phyloP scores from a whole-genome alignment of 345 rosid species.

The Erucastrum elatum region DNA sequence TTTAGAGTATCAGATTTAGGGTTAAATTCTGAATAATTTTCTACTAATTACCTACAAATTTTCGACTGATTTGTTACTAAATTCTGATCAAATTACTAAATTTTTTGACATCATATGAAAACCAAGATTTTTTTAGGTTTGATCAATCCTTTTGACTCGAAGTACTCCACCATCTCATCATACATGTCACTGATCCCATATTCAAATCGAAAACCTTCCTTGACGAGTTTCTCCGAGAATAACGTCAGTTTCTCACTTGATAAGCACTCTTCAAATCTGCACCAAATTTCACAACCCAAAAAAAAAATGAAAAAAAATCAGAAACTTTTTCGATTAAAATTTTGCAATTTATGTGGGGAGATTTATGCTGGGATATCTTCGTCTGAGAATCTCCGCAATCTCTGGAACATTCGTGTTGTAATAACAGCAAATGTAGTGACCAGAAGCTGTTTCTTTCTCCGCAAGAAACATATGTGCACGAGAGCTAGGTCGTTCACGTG shows the following conservation, averaged over 20 bases:
- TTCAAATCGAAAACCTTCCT: constrained; percentile 71
- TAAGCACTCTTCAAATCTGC: constrained; percentile 74
- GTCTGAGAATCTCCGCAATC: constrained; percentile 59
- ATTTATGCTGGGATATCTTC: no score
- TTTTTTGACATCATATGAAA: neutral
- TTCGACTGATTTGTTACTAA: no score
- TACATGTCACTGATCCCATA: constrained; percentile 69
- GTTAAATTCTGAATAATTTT: no score
- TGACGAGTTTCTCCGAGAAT: constrained; percentile 56
- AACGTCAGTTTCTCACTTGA: constrained; percentile 57
- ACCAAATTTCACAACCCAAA: neutral
- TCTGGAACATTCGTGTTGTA: constrained; percentile 66
- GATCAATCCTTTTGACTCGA: constrained; percentile 47
- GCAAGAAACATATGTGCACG: constrained; percentile 80
- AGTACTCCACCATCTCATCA: constrained; percentile 63
- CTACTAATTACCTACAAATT: no score
- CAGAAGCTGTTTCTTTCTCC: constrained; percentile 76
- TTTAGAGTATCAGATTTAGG: no score
- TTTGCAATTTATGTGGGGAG: no score
- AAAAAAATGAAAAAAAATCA: neutral
- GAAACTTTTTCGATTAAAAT: neutral
- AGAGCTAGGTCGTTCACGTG: constrained; percentile 82
- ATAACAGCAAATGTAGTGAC: constrained; percentile 71
- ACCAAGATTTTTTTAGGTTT: constrained; percentile 15
- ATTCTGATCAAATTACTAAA: no score